Evolutionary conservation across 1,139 yeast species (phyloP), one percentile per base, ranked within the genome.

Genomic region (Pichia kudriavzevii): DNA sequence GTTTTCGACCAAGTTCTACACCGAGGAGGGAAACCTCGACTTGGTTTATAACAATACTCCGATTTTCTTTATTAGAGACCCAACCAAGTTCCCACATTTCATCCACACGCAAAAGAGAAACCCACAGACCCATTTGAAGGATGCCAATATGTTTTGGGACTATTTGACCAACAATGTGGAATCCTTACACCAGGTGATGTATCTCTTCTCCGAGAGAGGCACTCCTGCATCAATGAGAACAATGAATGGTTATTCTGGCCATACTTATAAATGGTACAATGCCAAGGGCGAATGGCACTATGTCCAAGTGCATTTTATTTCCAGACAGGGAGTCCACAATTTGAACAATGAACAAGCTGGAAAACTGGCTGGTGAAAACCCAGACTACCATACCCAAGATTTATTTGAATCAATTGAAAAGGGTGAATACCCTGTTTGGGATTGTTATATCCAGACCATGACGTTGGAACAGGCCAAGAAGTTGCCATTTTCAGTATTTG

Each of bases 21-120:
- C 94, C 34, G 87, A 82, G 52, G 91, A 83, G 60, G 95, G 95
- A 52, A 79, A 79, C 64, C 67, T 79, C 60, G 95, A 84, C 66
- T 78, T 82, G 68, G 95, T 84, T 26, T 81, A 78, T 69, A 84
- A 83, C 70, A 84, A 84, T 68, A 84, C 94, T 28, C 95, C 95
- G 21, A 73, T 84, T 38, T 84, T 84, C 62, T 84, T 84, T 64
- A 67, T 84, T 47, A 74, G 94, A 58, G 91, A 84, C 61, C 94
- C 94, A 42, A 68, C 81, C 40, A 82, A 84, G 67, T 84, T 84
- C 67, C 94, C 94, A 34, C 79, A 79, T 60, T 83, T 84, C 58
- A 83, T 84, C 55, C 94, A 84, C 68, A 80, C 94, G n/a, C 79
- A 80, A 59, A 80, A 80, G 73, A 74, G 91, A 57, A 64, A 67